These are phyloP conservation scores for Ogataea paraovalis DNA, from an alignment of 805 yeast genomes.

Conservation along the genomic window DNA sequence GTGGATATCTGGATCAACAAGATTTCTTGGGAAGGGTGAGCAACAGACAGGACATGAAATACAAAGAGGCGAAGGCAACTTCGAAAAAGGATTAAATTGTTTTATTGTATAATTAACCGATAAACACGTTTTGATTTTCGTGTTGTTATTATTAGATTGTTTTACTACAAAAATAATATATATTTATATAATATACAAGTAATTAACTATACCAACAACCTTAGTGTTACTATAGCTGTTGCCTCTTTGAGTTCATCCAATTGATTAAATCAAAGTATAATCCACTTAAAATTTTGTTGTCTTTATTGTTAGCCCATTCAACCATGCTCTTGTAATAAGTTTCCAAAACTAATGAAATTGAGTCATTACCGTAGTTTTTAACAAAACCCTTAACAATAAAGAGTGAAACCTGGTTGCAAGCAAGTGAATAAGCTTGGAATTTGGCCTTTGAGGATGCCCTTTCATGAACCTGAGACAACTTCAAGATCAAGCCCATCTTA, in stretches of 20 bases:
- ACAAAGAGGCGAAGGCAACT: conserved; percentile 36
- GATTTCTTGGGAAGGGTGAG: conserved; percentile 82
- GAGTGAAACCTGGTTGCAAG: conserved; percentile 65
- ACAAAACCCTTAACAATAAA: conserved; percentile 57
- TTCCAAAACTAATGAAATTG: conserved; percentile 45
- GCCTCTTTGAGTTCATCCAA: conserved; percentile 61
- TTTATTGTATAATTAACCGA: too few relatives aligned
- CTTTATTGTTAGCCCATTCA: conserved; percentile 51
- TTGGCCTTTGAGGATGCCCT: conserved; percentile 40
- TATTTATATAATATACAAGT: not conserved
- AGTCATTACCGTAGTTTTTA: conserved; percentile 30
- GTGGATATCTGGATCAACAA: conserved; percentile 87
- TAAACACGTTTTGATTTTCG: too few relatives aligned
- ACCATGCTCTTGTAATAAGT: conserved; percentile 54
- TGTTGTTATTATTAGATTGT: too few relatives aligned
- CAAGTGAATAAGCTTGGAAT: conserved; percentile 46
- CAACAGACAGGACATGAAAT: conserved; percentile 47
- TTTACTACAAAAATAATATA: too few relatives aligned
- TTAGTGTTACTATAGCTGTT: not conserved
- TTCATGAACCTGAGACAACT: conserved; percentile 40
- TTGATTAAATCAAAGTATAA: conserved; percentile 76
- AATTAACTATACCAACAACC: not conserved
- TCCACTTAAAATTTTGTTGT: conserved; percentile 46
- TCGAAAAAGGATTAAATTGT: conserved; percentile 7
- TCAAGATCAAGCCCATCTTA: conserved; percentile 14